phyloP scores from a whole-genome alignment of 805 yeast species.

The Yarrowia alimentaria region DNA sequence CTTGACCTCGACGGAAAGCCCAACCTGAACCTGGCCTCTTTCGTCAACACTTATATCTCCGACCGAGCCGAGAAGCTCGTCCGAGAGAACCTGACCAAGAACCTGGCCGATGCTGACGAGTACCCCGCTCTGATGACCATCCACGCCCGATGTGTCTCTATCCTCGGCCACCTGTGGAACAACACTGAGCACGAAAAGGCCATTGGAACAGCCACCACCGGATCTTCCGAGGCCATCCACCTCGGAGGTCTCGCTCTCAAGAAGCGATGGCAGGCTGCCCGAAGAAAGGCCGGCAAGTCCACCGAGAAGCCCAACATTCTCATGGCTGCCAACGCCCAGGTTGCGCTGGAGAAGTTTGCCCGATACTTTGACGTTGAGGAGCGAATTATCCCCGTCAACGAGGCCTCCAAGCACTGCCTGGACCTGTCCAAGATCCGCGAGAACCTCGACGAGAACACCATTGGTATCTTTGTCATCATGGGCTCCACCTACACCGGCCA shows the following conservation, averaged over 20 bases:
- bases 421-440: constrained; percentile 60
- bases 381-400: constrained; percentile 65
- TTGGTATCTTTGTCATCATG: constrained; percentile 81
- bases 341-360: constrained; percentile 91
- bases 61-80: constrained; percentile 55
- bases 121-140: constrained; percentile 80
- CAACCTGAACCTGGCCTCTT: constrained; percentile 79
- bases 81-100: constrained; percentile 73
- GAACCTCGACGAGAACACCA: constrained; percentile 82
- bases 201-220: constrained; percentile 89
- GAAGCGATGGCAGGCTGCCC: constrained; percentile 76
- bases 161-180: constrained; percentile 77
- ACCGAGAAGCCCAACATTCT: constrained; percentile 72
- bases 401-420: constrained; percentile 59
- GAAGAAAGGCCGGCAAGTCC: constrained; percentile 59
- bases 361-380: constrained; percentile 90
- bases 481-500: constrained; percentile 95
- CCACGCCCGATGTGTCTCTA: constrained; percentile 79
- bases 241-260: constrained; percentile 92
- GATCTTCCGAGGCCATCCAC: constrained; percentile 92
- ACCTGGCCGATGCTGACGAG: constrained; percentile 90
- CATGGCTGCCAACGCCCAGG: constrained; percentile 93
- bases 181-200: constrained; percentile 55
- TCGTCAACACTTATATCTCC: constrained; percentile 73
- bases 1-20: constrained; percentile 82